Base-by-base conservation (phyloP, 768 basidiomycete genomes). In the Brasilioporus rufonigricans region DNA sequence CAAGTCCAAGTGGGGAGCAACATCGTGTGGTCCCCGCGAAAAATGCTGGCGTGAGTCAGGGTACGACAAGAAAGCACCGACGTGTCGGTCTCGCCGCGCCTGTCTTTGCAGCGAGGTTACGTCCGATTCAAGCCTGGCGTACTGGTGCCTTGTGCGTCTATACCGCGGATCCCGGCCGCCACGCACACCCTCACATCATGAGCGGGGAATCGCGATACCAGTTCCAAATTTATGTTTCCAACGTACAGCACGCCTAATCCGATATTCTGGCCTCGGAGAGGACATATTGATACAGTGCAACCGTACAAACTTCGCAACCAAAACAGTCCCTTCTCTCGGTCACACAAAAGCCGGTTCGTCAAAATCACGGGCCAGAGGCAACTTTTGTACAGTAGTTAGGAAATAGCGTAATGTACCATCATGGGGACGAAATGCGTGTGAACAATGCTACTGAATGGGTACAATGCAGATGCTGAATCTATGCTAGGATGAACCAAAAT, bases 401-500 rank as follows among this genome's bases (percentile, higher is more conserved):
- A 47, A 67, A 63, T 65, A 50, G 58, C 55, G 68, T 71, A 68
- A 70, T 59, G 68, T 69, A 71, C 62, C 65, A 62, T 69, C 58
- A 50, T 57, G 41, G n/a, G 48, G 50, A 44, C 55, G 56, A 55
- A 71, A 61, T 65, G 64, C 61, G 68, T 65, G 63, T 54, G 62
- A 69, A 71, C 56, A 50, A 63, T 69, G 68, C 63, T 59, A 61
- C 63, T 44, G 56, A 70, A 64, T 63, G 68, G 60, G 66, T 70
- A 70, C 68, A 70, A 66, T 72, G 66, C 64, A 64, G 57, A 36
- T 71, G 68, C 58, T 67, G 66, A 65, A 67, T 70, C 64, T 72
- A 70, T 70, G 68, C 71, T 64, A 72, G 69, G 65, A 67, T 71
- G 70, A 65, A 67, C 60, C 52, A 53, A 49, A 68, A 68, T 70